These are phyloP conservation scores for Gentiana straminea DNA, from an alignment of 257 asterid genomes.

Conservation along the genomic window DNA sequence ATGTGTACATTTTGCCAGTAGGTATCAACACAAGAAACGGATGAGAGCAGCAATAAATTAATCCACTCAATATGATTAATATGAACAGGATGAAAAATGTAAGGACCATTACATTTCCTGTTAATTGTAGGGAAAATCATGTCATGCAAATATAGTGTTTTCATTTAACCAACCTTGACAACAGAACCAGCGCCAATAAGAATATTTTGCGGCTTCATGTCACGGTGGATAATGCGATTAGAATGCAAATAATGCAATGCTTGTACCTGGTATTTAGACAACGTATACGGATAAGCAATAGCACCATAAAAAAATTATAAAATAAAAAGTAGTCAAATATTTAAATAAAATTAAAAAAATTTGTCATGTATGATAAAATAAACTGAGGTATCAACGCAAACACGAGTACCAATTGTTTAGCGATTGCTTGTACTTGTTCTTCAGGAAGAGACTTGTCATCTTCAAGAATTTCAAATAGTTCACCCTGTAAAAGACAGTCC, in stretches of 20 bases:
- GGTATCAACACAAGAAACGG: background rate
- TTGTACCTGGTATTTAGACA: slow-evolving; percentile 48
- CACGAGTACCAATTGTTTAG: slow-evolving; percentile 75
- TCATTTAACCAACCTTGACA: slow-evolving; percentile 58
- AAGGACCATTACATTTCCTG: background rate
- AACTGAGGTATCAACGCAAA: slow-evolving; percentile 3
- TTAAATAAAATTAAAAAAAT: background rate
- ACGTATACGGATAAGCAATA: slow-evolving; percentile 8
- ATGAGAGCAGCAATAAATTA: background rate
- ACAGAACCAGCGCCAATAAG: slow-evolving; percentile 93
- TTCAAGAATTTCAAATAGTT: slow-evolving; percentile 93
- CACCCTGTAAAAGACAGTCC: slow-evolving; percentile 54
- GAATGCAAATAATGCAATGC: slow-evolving; percentile 95
- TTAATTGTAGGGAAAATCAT: background rate
- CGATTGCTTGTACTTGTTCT: slow-evolving; percentile 98
- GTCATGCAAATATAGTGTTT: background rate
- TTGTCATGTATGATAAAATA: background rate
- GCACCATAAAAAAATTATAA: slow-evolving; percentile 1
- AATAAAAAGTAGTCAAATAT: background rate
- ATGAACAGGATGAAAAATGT: background rate
- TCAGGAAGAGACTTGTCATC: slow-evolving; percentile 99
- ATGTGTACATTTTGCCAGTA: background rate
- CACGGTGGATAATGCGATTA: slow-evolving; percentile 96
- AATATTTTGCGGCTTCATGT: slow-evolving; percentile 97
- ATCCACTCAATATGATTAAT: background rate